phyloP scores from a whole-genome alignment of 352 stramenopile species.

The Phytophthora pini region DNA sequence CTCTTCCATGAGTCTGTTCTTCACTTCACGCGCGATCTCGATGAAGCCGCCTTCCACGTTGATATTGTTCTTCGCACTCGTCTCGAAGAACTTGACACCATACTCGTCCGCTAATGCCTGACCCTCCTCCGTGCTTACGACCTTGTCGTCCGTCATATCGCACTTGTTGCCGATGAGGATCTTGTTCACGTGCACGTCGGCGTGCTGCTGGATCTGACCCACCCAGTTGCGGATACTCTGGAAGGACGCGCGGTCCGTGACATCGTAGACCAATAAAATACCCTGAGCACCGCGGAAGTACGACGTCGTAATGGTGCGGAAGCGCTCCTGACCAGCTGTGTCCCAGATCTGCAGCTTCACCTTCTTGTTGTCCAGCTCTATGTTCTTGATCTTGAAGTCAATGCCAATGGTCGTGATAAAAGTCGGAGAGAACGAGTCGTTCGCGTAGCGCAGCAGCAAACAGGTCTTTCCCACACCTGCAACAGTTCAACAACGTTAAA shows the following conservation, averaged over 20 bases:
- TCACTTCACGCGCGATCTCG: constrained; percentile 89
- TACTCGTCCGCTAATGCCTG: constrained; percentile 95
- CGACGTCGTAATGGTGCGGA: constrained; percentile 99
- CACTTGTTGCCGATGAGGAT: constrained; percentile 99
- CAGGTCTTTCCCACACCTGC: constrained; percentile 91
- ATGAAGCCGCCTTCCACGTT: constrained; percentile 94
- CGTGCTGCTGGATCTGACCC: constrained; percentile 97
- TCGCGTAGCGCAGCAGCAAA: constrained; percentile 88
- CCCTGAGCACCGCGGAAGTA: constrained; percentile 99
- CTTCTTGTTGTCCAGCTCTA: constrained; percentile 95
- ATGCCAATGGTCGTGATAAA: constrained; percentile 93
- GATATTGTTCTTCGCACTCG: constrained; percentile 96
- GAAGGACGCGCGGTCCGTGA: constrained; percentile 97
- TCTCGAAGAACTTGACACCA: constrained; percentile 96
- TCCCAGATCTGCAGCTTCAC: constrained; percentile 99
- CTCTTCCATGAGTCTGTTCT: constrained; percentile 91
- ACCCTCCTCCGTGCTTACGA: constrained; percentile 95
- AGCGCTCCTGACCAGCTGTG: constrained; percentile 98
- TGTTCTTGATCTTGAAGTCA: constrained; percentile 94
- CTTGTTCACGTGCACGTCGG: constrained; percentile 99
- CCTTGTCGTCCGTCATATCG: constrained; percentile 98
- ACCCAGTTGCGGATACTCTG: constrained; percentile 99
- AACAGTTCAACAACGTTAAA: constrained; percentile 5
- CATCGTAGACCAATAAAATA: constrained; percentile 99
- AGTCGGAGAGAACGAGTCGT: constrained; percentile 91